These are phyloP conservation scores for Talaromyces sp. DNA, from an alignment of 2,329 filamentous ascomycete species.

Conservation along the genomic window DNA sequence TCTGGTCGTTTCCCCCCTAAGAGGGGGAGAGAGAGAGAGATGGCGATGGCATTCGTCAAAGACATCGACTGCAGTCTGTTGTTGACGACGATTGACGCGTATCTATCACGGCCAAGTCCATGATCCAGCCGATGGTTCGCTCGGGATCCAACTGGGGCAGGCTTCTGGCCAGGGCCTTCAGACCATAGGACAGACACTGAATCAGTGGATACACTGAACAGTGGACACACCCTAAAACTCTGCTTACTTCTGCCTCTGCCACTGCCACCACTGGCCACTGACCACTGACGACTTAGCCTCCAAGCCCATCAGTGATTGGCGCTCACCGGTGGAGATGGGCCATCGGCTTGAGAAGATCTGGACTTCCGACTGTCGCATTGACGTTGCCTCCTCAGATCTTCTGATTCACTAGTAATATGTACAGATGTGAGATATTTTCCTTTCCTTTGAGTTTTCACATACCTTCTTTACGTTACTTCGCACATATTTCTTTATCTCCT, in stretches of 20 bases:
- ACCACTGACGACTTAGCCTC: background rate
- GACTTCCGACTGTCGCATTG: background rate
- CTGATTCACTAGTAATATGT: background rate
- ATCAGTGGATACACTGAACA: background rate
- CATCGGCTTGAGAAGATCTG: background rate
- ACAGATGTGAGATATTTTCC: background rate
- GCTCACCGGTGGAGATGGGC: background rate
- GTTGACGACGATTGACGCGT: background rate
- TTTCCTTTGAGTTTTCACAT: background rate
- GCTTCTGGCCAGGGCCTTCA: background rate
- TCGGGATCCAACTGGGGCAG: slow-evolving; percentile 1
- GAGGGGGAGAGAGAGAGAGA: too few relatives aligned
- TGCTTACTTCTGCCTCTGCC: too few relatives aligned
- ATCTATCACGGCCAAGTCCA: background rate
- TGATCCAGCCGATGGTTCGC: background rate
- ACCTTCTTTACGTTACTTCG: background rate
- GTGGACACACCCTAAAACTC: background rate
- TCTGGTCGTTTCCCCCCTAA: background rate
- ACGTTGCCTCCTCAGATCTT: background rate
- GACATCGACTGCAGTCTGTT: background rate
- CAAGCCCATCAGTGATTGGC: background rate
- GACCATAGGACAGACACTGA: background rate
- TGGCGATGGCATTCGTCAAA: background rate
- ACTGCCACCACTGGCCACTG: too few relatives aligned
- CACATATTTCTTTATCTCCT: background rate